Evolutionary conservation across 257 asterid species (phyloP).

Genomic region (Fraxinus quadrangulata): DNA sequence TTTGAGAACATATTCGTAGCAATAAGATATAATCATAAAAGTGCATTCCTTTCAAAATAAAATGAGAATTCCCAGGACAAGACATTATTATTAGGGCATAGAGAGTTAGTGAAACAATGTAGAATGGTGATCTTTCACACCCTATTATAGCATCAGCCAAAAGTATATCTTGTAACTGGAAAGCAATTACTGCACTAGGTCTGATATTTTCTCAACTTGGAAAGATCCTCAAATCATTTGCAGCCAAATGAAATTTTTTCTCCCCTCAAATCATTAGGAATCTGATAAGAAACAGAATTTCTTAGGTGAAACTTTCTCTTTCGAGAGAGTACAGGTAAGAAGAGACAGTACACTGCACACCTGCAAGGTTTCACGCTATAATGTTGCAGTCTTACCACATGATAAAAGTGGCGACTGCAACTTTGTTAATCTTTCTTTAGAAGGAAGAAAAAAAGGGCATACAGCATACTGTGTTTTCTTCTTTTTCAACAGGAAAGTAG

Average conservation of each 20-base stretch:
- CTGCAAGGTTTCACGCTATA: neutral
- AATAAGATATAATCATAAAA: neutral
- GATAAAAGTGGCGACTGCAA: neutral
- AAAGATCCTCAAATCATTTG: neutral
- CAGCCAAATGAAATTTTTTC: conserved; percentile 5
- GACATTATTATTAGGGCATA: neutral
- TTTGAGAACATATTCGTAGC: neutral
- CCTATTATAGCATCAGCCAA: neutral
- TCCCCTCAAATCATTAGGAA: neutral
- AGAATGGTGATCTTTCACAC: neutral
- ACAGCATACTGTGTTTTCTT: neutral
- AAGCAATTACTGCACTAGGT: no score
- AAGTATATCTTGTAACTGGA: neutral
- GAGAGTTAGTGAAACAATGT: neutral
- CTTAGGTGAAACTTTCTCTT: neutral
- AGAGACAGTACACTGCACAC: neutral
- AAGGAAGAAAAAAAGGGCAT: no score
- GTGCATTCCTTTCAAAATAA: neutral
- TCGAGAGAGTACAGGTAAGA: neutral
- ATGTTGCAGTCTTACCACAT: neutral
- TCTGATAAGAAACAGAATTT: neutral
- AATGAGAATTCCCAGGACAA: neutral
- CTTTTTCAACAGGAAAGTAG: neutral
- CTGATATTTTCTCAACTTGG: no score
- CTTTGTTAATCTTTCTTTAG: neutral